phyloP scores from a whole-genome alignment of 345 rosid genomes.

The Psidium friedrichsthalianum region DNA sequence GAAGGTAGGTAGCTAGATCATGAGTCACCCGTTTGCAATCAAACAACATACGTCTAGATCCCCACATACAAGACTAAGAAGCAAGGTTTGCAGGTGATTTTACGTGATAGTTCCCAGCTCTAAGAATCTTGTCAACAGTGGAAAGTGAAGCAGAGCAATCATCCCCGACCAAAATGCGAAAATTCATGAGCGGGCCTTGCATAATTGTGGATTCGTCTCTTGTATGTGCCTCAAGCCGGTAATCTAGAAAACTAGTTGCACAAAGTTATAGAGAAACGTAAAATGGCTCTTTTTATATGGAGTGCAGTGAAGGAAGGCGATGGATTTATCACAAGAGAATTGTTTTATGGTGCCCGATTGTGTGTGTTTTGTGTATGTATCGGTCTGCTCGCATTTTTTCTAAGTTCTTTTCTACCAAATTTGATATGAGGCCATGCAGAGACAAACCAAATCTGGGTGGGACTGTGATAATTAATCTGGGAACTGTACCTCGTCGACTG shows the following conservation, averaged over 20 bases:
- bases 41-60: not conserved
- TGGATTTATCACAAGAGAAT: not conserved
- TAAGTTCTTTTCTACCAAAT: not conserved
- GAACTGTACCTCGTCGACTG: too few relatives aligned
- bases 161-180: conserved; percentile 47
- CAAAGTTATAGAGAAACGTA: not conserved
- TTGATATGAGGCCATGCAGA: too few relatives aligned
- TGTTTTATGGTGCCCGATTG: not conserved
- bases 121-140: conserved; percentile 34
- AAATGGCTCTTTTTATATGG: not conserved
- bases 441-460: too few relatives aligned
- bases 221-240: not conserved
- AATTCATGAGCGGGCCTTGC: conserved; percentile 3
- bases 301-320: not conserved
- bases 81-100: not conserved
- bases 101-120: conserved; percentile 30
- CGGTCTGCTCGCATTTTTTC: not conserved
- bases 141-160: conserved; percentile 41
- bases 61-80: not conserved
- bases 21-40: not conserved
- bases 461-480: too few relatives aligned
- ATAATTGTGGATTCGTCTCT: not conserved
- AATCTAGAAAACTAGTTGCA: not conserved
- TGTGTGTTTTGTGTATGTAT: not conserved
- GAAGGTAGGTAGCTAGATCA: not conserved